Evolutionary conservation across 2,329 filamentous ascomycete species (phyloP).

Genomic region (Dothistroma pini): DNA sequence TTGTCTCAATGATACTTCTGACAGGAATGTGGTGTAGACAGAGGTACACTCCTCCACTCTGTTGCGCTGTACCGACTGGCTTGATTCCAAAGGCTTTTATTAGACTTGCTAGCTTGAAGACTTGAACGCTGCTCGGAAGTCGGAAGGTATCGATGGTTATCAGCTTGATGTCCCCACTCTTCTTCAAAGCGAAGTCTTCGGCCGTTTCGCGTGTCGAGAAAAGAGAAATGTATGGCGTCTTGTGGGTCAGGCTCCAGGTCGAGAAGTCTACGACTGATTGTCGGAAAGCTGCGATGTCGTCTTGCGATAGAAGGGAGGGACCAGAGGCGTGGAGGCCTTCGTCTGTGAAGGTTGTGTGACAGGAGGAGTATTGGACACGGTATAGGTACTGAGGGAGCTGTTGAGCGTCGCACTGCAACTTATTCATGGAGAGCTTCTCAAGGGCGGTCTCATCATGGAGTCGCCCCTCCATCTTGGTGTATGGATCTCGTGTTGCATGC

Average conservation of each 20-base stretch:
- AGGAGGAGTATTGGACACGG: conserved; percentile 4
- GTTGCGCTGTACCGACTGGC: neutral
- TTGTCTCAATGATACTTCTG: neutral
- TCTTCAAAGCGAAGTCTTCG: conserved; percentile 1
- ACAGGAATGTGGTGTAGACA: neutral
- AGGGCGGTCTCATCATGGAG: neutral
- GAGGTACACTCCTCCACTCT: neutral
- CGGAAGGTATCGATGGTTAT: neutral
- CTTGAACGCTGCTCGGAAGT: neutral
- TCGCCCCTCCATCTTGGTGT: neutral
- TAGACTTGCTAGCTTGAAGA: neutral
- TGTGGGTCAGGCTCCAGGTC: neutral
- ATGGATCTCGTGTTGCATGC: neutral
- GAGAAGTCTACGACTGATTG: conserved; percentile 1
- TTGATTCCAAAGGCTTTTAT: neutral
- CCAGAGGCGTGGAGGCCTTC: conserved; percentile 1
- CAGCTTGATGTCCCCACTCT: neutral
- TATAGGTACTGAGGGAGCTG: conserved; percentile 2
- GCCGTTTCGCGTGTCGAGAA: conserved; percentile 1
- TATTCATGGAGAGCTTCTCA: neutral
- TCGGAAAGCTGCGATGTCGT: neutral
- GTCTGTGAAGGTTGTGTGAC: conserved; percentile 1
- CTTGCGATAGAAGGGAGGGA: neutral
- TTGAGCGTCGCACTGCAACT: neutral
- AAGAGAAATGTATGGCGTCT: conserved; percentile 4